Percentiles rank a stretch among this genome's conserved stretches.
These are phyloP conservation scores for Peterozyma xylosa DNA, from an alignment of 805 yeast genomes.

Conservation along the genomic window DNA sequence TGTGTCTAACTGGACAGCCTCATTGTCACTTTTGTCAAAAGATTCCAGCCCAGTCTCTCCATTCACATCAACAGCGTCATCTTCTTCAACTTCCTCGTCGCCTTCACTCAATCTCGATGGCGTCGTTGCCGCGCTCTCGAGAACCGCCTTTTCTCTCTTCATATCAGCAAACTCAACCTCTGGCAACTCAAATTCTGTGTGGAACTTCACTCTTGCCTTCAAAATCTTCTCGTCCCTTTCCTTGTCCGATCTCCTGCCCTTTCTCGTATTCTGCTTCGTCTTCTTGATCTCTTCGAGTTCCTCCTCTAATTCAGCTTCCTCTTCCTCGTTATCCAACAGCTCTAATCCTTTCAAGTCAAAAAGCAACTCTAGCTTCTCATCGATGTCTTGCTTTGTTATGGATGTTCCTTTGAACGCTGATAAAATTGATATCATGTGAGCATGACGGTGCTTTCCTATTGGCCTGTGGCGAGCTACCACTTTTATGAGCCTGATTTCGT, in stretches of 20 bases:
- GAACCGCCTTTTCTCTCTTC: slow-evolving; percentile 6
- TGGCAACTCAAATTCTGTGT: slow-evolving; percentile 9
- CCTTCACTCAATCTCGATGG: slow-evolving; percentile 7
- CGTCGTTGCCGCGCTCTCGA: slow-evolving; percentile 11
- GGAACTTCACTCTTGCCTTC: slow-evolving; percentile 10
- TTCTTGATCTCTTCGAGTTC: slow-evolving; percentile 8
- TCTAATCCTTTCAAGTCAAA: slow-evolving; percentile 57
- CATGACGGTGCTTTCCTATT: slow-evolving; percentile 44
- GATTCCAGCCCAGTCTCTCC: slow-evolving; percentile 1
- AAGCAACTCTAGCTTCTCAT: slow-evolving; percentile 44
- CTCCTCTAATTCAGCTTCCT: slow-evolving; percentile 7
- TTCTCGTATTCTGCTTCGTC: slow-evolving; percentile 12
- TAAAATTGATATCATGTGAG: slow-evolving; percentile 31
- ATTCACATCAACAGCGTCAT: slow-evolving; percentile 4
- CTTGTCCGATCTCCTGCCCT: slow-evolving; percentile 9
- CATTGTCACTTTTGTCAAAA: no score
- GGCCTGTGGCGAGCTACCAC: slow-evolving; percentile 64
- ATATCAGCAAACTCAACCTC: slow-evolving; percentile 4
- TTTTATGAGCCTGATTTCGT: slow-evolving; percentile 54
- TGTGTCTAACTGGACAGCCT: no score
- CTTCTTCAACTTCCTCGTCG: slow-evolving; percentile 8
- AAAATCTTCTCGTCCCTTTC: no score
- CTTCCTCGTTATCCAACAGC: slow-evolving; percentile 33
- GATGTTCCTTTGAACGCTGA: slow-evolving; percentile 16
- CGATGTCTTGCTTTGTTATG: slow-evolving; percentile 42